Evolutionary conservation across 176 grass and related monocot genomes (phyloP), one percentile per base, ranked within the genome.

Genomic region (Guadua angustifolia): DNA sequence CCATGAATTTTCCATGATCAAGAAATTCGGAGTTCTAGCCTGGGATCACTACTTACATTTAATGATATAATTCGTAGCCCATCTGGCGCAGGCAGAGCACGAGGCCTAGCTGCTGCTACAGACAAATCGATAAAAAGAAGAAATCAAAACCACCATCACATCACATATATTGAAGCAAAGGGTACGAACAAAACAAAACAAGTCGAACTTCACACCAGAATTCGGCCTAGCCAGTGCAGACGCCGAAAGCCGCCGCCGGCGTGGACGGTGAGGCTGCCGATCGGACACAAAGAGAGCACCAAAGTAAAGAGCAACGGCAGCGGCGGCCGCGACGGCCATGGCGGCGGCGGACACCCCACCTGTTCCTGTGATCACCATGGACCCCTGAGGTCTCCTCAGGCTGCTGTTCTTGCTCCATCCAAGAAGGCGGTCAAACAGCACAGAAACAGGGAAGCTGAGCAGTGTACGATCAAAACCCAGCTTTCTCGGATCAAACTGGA

Each of bases 31-130:
- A 51, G 7, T 40, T 40, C 39, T 40, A 8, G 55, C 1, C 25
- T 14, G 66, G 25, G 66, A 57, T 86, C 1, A 13, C 2, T 3
- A 69, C 89, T 84, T 73, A 90, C 89, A 66, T 87, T 55, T 11
- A 74, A 78, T 6, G 88, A 79, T 1, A 90, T 32, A 45, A 87
- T 75, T 43, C 84, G 60, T 75, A 90, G 89, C 6, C 89, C 89
- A 29, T 87, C 74, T 17, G 60, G 51, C 3, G 42, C 35, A 19
- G 51, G 80, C 40, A 83, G 32, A 74, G 68, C 67, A 38, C 67
- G 84, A 62, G 58, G 26, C 62, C 74, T 71, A 64, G 38, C 9
- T 9, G 57, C 66, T 79, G 8, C 73, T 47, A 15, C 18, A 82
- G 5, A 40, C 1, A 72, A n/a, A 72, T 43, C 42, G 40, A 59